Evolutionary conservation across 2,329 filamentous ascomycete species (phyloP).

Genomic region (Ceratocystis destructans): DNA sequence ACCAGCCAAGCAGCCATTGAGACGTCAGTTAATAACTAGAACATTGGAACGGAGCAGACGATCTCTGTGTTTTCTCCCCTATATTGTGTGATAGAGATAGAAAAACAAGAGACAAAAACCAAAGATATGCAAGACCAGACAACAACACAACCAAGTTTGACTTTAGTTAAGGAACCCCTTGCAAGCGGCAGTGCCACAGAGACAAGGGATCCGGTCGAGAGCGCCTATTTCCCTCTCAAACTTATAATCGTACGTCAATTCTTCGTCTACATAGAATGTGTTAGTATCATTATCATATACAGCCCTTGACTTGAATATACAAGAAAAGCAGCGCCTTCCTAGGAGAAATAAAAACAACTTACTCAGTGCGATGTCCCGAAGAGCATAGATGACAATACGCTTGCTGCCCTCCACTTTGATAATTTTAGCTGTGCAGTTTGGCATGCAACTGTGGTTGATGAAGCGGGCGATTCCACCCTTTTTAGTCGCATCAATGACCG

Average conservation of each 20-base stretch:
- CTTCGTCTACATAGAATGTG: constrained; percentile 55
- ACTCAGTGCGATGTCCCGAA: constrained; percentile 92
- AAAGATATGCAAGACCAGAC: not conserved
- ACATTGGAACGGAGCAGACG: not conserved
- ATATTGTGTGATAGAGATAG: not conserved
- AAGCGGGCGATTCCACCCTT: constrained; percentile 96
- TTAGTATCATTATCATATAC: constrained; percentile 11
- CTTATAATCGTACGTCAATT: constrained; percentile 99
- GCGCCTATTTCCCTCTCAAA: constrained; percentile 96
- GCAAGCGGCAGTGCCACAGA: constrained; percentile 89
- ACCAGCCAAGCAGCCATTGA: not conserved
- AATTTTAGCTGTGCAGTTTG: constrained; percentile 98
- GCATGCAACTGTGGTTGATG: constrained; percentile 97
- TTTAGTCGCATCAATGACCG: constrained; percentile 95
- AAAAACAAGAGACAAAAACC: not conserved
- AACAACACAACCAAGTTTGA: not conserved
- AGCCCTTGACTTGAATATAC: not conserved
- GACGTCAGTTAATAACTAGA: not conserved
- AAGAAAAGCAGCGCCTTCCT: not conserved
- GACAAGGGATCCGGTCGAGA: constrained; percentile 87
- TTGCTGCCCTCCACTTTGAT: constrained; percentile 98
- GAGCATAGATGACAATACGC: constrained; percentile 95
- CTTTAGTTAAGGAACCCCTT: constrained; percentile 95
- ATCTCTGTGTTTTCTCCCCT: not conserved
- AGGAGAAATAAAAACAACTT: constrained; percentile 31